A percentile compares a stretch with the other conserved stretches of the same genome.
Conservation (phyloP, 73 alveolate species). For the Blepharisma stoltei region DNA sequence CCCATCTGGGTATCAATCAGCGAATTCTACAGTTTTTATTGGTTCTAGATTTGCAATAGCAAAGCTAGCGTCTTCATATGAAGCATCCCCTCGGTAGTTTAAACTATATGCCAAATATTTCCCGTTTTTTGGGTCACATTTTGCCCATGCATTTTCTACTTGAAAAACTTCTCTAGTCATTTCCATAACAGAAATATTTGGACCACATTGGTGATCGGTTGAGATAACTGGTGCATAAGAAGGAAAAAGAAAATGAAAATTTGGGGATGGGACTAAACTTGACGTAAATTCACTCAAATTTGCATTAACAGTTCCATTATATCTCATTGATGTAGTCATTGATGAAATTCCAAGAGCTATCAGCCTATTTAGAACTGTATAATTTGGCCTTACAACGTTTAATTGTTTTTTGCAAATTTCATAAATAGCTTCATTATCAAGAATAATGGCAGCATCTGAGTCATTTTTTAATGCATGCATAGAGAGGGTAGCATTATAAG, state of each 20-base stretch:
- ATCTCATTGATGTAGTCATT: slow-evolving; percentile 38
- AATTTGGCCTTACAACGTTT: slow-evolving; percentile 35
- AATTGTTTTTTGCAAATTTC: slow-evolving; percentile 54
- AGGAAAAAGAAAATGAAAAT: slow-evolving; percentile 51
- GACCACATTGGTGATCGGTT: slow-evolving; percentile 42
- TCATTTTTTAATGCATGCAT: slow-evolving; percentile 18
- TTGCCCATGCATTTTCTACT: slow-evolving; percentile 26
- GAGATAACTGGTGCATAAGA: slow-evolving; percentile 57
- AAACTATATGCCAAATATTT: slow-evolving; percentile 47
- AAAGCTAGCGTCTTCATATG: slow-evolving; percentile 59
- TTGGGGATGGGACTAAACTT: slow-evolving; percentile 55
- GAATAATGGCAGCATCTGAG: slow-evolving; percentile 30
- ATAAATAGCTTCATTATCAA: slow-evolving; percentile 59
- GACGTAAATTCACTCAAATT: slow-evolving; percentile 51
- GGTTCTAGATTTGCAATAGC: slow-evolving; percentile 67
- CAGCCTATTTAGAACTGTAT: slow-evolving; percentile 34
- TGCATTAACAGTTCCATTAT: slow-evolving; percentile 59
- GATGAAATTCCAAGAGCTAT: slow-evolving; percentile 42
- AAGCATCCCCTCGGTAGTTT: slow-evolving; percentile 59
- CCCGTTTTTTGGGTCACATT: slow-evolving; percentile 45
- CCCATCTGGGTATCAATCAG: slow-evolving; percentile 97
- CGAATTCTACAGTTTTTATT: slow-evolving; percentile 95
- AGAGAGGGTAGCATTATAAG: slow-evolving; percentile 51
- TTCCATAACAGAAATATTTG: slow-evolving; percentile 32
- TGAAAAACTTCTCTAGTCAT: slow-evolving; percentile 42